phyloP scores from a whole-genome alignment of 805 yeast species.

The Nakazawaea holstii region DNA sequence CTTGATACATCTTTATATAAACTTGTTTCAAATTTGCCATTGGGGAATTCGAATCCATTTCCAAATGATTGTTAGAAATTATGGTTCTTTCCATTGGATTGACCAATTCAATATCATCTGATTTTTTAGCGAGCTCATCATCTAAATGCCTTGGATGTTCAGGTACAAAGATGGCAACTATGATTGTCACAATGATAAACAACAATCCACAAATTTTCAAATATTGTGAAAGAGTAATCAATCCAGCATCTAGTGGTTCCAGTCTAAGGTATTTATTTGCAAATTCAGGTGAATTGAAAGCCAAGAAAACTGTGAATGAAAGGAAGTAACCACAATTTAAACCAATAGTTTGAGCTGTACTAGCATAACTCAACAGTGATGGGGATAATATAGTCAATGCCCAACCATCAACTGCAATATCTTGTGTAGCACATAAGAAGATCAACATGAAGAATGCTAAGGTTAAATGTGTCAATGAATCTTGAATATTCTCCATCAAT shows the following conservation, averaged over 20 bases:
- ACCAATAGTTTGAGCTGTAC: constrained; percentile 97
- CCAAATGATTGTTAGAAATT: neutral
- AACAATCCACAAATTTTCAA: constrained; percentile 72
- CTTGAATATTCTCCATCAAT: constrained; percentile 43
- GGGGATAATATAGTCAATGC: constrained; percentile 83
- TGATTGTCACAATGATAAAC: constrained; percentile 61
- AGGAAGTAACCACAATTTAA: constrained; percentile 89
- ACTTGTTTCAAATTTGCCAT: constrained; percentile 42
- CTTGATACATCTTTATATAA: constrained; percentile 61
- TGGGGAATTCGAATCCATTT: constrained; percentile 22
- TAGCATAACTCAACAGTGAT: constrained; percentile 80
- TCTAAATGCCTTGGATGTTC: constrained; percentile 60
- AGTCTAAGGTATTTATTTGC: constrained; percentile 78
- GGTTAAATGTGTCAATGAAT: constrained; percentile 54
- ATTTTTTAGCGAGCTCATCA: constrained; percentile 1
- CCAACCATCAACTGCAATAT: constrained; percentile 99
- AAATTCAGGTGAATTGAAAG: constrained; percentile 87
- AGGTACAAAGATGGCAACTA: constrained; percentile 52
- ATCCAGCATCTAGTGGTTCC: constrained; percentile 56
- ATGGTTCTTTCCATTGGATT: constrained; percentile 19
- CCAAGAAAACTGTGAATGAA: constrained; percentile 86
- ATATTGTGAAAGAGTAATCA: constrained; percentile 69
- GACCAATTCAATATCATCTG: constrained; percentile 19
- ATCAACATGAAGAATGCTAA: constrained; percentile 70
- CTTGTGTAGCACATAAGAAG: constrained; percentile 93